Base-by-base conservation (phyloP, 2,329 filamentous ascomycete genomes). In the Fusarium verrucosum region DNA sequence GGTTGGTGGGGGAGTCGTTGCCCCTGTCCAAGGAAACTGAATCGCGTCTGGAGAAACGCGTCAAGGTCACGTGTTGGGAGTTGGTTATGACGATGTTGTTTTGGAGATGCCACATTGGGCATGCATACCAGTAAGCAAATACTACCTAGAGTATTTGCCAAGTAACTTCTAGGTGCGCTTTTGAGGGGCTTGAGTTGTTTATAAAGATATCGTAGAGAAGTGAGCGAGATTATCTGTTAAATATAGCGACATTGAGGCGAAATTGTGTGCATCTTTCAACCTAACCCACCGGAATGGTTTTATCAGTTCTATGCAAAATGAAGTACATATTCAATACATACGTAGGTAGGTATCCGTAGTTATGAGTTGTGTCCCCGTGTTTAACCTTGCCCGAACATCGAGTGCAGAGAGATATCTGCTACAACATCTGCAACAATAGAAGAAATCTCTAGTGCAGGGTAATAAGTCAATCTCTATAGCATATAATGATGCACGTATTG, bases 41-140 rank as follows among this genome's bases (percentile, higher is more conserved):
- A 36, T 58, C 65, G 65, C 65, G 65, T 65, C 38, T 68, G 30
- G 46, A 60, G 44, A 35, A 51, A 62, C 65, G 64, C 65, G 65
- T 50, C 37, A 5, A 17, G 13, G 36, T 62, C 65, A 67, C 65
- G 65, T 67, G 65, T 17, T 19, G 4, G 10, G 5, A 32, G 28
- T 23, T 64, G 26, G 28, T 23, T 64, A 64, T 55, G 62, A 55
- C 49, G 55, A 30, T 32, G 17, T 22, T 45, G 19, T 65, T 62
- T 63, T 51, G 10, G 11, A 17, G 36, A 44, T 50, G 36, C 61
- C 59, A 37, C 17, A 33, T 65, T 55, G 14, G 51, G 62, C 17
- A 30, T 40, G 17, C 17, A 30, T 40, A 16, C 30, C 26, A 36
- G 46, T 45, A 42, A 51, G 50, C 44, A 49, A 28, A n/a, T n/a